These are phyloP conservation scores for Candida sojae DNA, from an alignment of 1,139 yeast species.

Conservation along the genomic window DNA sequence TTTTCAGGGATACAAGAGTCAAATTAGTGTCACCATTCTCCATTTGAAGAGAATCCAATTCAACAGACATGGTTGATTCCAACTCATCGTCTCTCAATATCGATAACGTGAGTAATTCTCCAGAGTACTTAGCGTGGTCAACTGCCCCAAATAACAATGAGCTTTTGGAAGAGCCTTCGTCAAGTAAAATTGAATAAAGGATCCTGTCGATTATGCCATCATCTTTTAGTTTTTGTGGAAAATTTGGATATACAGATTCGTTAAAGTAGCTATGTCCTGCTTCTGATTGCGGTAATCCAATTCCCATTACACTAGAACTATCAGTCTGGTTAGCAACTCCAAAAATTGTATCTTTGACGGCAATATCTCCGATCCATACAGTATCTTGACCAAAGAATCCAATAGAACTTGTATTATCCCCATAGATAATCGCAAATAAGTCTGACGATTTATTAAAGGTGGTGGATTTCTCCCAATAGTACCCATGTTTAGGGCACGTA, in stretches of 20 bases:
- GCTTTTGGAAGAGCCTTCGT: conserved; percentile 34
- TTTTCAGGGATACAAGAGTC: no score
- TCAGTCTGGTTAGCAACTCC: conserved; percentile 48
- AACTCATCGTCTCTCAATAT: no score
- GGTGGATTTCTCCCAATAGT: conserved; percentile 9
- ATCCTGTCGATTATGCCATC: conserved; percentile 51
- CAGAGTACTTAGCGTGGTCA: conserved; percentile 52
- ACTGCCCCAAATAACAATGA: conserved; percentile 58
- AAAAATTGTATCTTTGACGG: conserved; percentile 43
- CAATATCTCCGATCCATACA: conserved; percentile 19
- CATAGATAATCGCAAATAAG: conserved; percentile 36
- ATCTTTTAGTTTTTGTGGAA: conserved; percentile 27
- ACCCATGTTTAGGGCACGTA: conserved; percentile 13
- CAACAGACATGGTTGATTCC: no score
- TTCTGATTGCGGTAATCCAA: conserved; percentile 21
- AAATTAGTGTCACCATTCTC: no score
- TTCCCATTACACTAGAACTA: conserved; percentile 51
- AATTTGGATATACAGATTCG: conserved; percentile 17
- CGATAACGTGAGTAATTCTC: conserved; percentile 31
- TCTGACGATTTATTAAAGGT: conserved; percentile 4
- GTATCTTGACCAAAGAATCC: conserved; percentile 69
- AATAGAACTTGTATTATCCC: conserved; percentile 34
- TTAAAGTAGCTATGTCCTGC: no score
- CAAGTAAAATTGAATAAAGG: conserved; percentile 56
- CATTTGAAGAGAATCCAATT: no score